Evolutionary conservation across 2,329 filamentous ascomycete genomes (phyloP), one percentile per base, ranked within the genome.

Genomic region (Aspergillus ustus): DNA sequence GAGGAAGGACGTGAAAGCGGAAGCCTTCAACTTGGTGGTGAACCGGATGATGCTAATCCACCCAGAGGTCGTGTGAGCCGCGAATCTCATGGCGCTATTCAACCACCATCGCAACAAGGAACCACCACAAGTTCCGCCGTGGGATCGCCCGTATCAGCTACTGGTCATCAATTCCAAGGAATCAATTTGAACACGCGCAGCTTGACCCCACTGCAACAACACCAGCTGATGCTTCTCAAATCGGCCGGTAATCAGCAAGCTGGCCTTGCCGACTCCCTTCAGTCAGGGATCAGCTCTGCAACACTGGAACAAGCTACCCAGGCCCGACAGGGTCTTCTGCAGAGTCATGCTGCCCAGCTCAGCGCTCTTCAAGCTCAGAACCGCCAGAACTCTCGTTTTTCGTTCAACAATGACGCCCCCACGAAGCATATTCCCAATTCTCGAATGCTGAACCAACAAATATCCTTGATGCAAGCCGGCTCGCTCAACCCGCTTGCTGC

Each of bases 21-120:
- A 15, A 98, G 94, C 73, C 83, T 95, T 61, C 93, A 96, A 61
- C 84, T 98, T 19, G 94, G 94, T 60, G 94, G 94, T 48, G 94
- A 98, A 74, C 94, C 94, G 0, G 94, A 98, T 73, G 92, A 96
- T 67, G 84, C 86, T 64, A 89, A 92, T 22, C 78, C 73, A 5
- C 70, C 74, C 0, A 71, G 77, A 57, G 73, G 71, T 60, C 64
- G 82, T 19, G 85, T 86, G 53, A 77, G 77, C 44, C 80, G 84
- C 68, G 85, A 88, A 63, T 85, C 88, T 53, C 86, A 87, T 62
- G 82, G 85, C 62, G 87, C 86, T 13, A 88, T 92, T 7, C 92
- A 93, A 70, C 89, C 91, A 2, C 91, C 93, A 9, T 91, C 92
- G 37, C 91, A 93, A 70, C 86, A 91, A 69, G 82, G 81, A 29